A percentile compares a stretch with the other conserved stretches of the same genome.
phyloP scores from a whole-genome alignment of 163 green algal species.

The Chlorella variabilis region DNA sequence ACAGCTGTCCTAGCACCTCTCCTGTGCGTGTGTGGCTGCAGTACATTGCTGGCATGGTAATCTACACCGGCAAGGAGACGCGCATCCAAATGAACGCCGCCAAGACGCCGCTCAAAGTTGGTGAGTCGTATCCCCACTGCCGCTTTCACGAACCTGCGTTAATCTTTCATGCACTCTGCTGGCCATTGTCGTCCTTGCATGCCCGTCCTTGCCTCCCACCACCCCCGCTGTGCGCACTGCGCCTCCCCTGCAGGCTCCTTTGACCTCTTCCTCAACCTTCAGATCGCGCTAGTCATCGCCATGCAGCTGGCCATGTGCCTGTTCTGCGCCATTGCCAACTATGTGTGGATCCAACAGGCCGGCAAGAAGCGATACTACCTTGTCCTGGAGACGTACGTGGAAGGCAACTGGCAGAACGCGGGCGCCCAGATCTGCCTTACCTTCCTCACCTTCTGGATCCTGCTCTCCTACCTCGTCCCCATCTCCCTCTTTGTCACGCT shows the following conservation, averaged over 20 bases:
- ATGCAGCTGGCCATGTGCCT: slow-evolving; percentile 80
- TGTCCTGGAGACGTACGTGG: slow-evolving; percentile 42
- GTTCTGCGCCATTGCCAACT: slow-evolving; percentile 68
- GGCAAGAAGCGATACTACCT: slow-evolving; percentile 59
- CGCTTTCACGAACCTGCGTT: no score
- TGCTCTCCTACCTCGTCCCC: slow-evolving; percentile 87
- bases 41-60: slow-evolving; percentile 76
- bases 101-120: slow-evolving; percentile 81
- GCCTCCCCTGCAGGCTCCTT: slow-evolving; percentile 63
- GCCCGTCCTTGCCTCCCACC: not conserved
- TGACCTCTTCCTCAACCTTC: slow-evolving; percentile 85
- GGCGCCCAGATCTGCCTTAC: slow-evolving; percentile 70
- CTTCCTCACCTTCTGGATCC: slow-evolving; percentile 87
- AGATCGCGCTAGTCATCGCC: slow-evolving; percentile 81
- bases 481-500: slow-evolving; percentile 90
- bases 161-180: no score
- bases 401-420: slow-evolving; percentile 30
- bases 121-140: slow-evolving; percentile 14
- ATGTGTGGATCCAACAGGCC: slow-evolving; percentile 64
- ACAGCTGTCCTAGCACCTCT: not conserved
- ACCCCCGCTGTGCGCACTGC: not conserved
- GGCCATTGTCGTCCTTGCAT: no score
- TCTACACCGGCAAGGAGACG: slow-evolving; percentile 88
- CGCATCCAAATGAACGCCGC: slow-evolving; percentile 85
- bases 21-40: not conserved